These are phyloP conservation scores for Cladorrhinum sp. DNA, from an alignment of 2,329 filamentous ascomycete species.

Conservation along the genomic window DNA sequence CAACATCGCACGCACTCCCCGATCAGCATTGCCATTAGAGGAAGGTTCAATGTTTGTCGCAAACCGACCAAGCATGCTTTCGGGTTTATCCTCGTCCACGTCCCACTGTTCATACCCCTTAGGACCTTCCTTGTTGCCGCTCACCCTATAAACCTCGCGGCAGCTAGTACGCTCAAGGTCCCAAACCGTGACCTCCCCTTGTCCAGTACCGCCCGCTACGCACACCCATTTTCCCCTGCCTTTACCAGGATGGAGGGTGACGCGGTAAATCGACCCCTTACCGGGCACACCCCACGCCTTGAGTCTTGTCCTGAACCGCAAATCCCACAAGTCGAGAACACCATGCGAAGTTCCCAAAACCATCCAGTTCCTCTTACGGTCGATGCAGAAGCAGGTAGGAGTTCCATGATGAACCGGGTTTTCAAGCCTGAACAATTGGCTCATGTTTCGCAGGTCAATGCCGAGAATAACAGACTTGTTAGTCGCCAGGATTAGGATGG, in stretches of 20 bases:
- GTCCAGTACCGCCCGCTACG: conserved; percentile 80
- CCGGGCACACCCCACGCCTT: conserved; percentile 86
- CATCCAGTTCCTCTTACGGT: conserved; percentile 84
- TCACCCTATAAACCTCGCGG: conserved; percentile 79
- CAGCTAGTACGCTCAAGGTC: conserved; percentile 88
- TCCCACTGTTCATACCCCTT: conserved; percentile 80
- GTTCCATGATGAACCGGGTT: conserved; percentile 91
- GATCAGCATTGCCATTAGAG: conserved; percentile 53
- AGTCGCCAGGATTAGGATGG: conserved; percentile 82
- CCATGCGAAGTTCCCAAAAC: conserved; percentile 90
- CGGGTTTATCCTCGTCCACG: conserved; percentile 83
- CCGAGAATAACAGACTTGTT: conserved; percentile 80
- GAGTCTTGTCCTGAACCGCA: conserved; percentile 86
- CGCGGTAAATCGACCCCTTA: conserved; percentile 73
- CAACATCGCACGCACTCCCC: conserved; percentile 71
- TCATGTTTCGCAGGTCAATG: conserved; percentile 85
- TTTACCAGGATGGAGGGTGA: conserved; percentile 74
- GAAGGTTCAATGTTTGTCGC: conserved; percentile 68
- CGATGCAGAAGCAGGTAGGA: conserved; percentile 86
- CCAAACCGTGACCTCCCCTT: conserved; percentile 92
- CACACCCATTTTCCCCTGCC: conserved; percentile 82
- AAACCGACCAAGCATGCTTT: conserved; percentile 83
- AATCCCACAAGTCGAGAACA: conserved; percentile 89
- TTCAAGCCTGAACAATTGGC: conserved; percentile 71
- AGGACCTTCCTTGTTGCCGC: conserved; percentile 56